phyloP scores from a whole-genome alignment of 176 grass and related monocot species.

The Ananas comosus region DNA sequence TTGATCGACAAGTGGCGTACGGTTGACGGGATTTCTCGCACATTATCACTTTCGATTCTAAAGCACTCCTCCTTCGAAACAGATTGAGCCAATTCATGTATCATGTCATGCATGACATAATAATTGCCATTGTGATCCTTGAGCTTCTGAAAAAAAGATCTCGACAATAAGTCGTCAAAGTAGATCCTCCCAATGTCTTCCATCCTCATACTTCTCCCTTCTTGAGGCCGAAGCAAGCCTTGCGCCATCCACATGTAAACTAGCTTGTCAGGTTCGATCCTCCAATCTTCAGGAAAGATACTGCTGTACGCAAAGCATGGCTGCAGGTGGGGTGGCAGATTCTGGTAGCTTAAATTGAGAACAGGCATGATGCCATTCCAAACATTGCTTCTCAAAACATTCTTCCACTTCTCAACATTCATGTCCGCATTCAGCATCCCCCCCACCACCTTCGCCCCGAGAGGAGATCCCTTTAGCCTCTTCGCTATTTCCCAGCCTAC shows the following conservation, averaged over 20 bases:
- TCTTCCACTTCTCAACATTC: conserved; percentile 33
- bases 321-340: conserved; percentile 41
- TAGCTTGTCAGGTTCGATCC: conserved; percentile 27
- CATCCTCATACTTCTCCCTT: conserved; percentile 11
- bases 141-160: conserved; percentile 50
- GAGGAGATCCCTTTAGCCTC: conserved; percentile 44
- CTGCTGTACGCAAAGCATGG: conserved; percentile 58
- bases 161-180: conserved; percentile 40
- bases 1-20: conserved; percentile 38
- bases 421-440: conserved; percentile 34
- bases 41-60: conserved; percentile 31
- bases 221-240: conserved; percentile 29
- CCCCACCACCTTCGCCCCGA: conserved; percentile 49
- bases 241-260: conserved; percentile 63
- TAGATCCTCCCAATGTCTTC: conserved; percentile 26
- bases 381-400: conserved; percentile 40
- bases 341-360: conserved; percentile 49
- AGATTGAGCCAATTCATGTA: conserved; percentile 42
- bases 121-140: neutral
- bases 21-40: conserved; percentile 19
- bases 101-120: conserved; percentile 54
- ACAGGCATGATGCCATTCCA: conserved; percentile 55
- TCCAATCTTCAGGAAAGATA: conserved; percentile 44
- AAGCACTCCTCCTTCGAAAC: conserved; percentile 40
- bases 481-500: conserved; percentile 36